Base-by-base conservation (phyloP, 495 filamentous ascomycete genomes). In the Xylaria venustula region DNA sequence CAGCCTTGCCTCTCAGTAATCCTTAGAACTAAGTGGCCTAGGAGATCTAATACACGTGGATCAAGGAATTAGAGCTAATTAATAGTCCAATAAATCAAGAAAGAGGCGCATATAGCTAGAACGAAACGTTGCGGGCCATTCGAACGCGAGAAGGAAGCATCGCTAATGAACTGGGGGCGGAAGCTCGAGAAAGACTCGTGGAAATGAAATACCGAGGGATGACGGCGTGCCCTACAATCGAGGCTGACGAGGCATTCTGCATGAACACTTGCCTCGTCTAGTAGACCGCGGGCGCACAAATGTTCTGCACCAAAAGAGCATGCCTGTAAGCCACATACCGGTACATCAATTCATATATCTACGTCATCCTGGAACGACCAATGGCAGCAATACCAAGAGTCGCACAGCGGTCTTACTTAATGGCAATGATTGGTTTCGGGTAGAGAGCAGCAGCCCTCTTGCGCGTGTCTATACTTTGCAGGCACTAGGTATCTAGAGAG, bases 181-280 rank as follows among this genome's bases (percentile, higher is more conserved):
- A 58, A 58, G 41, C 9, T 40, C 22, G 32, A 58, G 42, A 28
- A 47, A 32, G 17, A 20, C 32, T 50, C 32, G 20, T 15, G 15
- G 20, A 12, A 37, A n/a, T 12, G 37, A 12, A 41, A 41, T 54
- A 36, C 36, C 51, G 51, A 54, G 23, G 23, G 14, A 26, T 48
- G 42, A 30, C 55, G 5, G 30, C 49, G 55, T 26, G 54, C 57
- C 57, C 47, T 36, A 19, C 22, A 23, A 42, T 59, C 26, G 42
- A 59, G 56, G 56, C 56, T 59, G 56, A 59, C 56, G 28, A 51
- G 56, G 56, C 56, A 48, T 41, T 22, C 36, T 51, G 42, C 54
- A 47, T 11, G 42, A 40, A 25, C 3, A 37, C 40, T 58, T 58
- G 46, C 45, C 45, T 59, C 22, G 46, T 23, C 22, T 19, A 15